phyloP scores from a whole-genome alignment of 2,329 filamentous ascomycete species.

The Fusarium agapanthi region DNA sequence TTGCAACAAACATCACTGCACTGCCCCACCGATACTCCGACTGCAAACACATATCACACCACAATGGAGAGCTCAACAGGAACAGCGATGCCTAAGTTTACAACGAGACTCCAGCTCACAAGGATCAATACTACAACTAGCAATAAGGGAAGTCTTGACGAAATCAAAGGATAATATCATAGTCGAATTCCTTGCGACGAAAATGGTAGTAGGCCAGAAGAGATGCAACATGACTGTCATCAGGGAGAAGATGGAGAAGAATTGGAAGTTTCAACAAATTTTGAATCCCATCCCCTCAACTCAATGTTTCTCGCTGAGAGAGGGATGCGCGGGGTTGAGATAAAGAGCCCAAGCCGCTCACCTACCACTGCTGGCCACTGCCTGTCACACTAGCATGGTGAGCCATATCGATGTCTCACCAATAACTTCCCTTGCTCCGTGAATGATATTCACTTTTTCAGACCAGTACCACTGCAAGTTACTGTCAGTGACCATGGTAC shows the following conservation, averaged over 20 bases:
- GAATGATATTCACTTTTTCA: neutral
- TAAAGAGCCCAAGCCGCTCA: neutral
- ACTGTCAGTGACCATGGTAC: neutral
- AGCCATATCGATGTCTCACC: rapidly evolving
- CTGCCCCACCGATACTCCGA: no score
- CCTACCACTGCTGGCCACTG: neutral
- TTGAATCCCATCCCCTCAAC: neutral
- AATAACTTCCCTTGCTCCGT: neutral
- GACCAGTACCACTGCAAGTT: neutral
- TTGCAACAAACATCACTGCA: no score
- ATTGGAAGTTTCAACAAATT: neutral
- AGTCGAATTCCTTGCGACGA: neutral
- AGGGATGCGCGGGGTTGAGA: neutral
- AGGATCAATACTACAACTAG: no score
- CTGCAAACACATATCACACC: no score
- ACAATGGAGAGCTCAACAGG: no score
- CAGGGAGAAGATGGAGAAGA: no score
- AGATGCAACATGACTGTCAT: neutral
- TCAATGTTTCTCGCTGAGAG: neutral
- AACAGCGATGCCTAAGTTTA: no score
- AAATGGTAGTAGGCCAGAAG: neutral
- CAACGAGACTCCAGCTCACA: no score
- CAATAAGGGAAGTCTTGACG: no score
- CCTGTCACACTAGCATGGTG: neutral
- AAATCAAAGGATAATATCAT: neutral